Percentiles rank a stretch among this genome's conserved stretches.
These are phyloP conservation scores for Phytophthora tentaculata DNA, from an alignment of 352 stramenopile species.

Conservation along the genomic window DNA sequence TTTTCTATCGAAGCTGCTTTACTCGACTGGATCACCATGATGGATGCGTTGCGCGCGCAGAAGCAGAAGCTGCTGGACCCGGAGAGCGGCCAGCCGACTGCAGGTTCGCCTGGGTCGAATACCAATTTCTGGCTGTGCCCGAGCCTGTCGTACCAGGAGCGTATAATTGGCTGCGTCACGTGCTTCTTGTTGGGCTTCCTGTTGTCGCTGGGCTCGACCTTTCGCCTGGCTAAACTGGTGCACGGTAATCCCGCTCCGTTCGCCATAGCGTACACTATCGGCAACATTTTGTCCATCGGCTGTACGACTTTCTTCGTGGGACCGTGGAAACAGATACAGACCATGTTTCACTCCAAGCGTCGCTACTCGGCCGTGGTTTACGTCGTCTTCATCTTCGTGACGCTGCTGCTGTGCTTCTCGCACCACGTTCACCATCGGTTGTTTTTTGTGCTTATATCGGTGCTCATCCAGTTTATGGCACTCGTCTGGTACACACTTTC, in stretches of 20 bases:
- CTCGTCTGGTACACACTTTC: slow-evolving; percentile 89
- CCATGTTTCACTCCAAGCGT: slow-evolving; percentile 85
- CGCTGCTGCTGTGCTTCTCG: slow-evolving; percentile 78
- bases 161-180: slow-evolving; percentile 78
- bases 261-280: slow-evolving; percentile 86
- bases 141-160: slow-evolving; percentile 86
- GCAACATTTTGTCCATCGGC: slow-evolving; percentile 82
- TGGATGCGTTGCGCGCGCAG: slow-evolving; percentile 69
- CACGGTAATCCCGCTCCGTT: slow-evolving; percentile 84
- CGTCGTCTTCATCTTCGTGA: slow-evolving; percentile 81
- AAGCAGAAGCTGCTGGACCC: slow-evolving; percentile 86
- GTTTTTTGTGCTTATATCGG: slow-evolving; percentile 72
- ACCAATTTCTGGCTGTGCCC: slow-evolving; percentile 57
- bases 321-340: slow-evolving; percentile 80
- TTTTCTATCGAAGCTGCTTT: slow-evolving; percentile 3
- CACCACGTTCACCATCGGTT: slow-evolving; percentile 72
- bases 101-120: slow-evolving; percentile 37
- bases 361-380: slow-evolving; percentile 74
- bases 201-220: slow-evolving; percentile 83
- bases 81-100: slow-evolving; percentile 46
- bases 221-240: slow-evolving; percentile 77
- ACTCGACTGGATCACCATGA: slow-evolving; percentile 38
- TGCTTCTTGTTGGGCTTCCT: slow-evolving; percentile 87
- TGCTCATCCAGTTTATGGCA: slow-evolving; percentile 79
- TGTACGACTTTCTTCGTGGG: slow-evolving; percentile 90